Conservation (phyloP, 2,329 filamentous ascomycete species). For the Trichoderma afroharzianum region DNA sequence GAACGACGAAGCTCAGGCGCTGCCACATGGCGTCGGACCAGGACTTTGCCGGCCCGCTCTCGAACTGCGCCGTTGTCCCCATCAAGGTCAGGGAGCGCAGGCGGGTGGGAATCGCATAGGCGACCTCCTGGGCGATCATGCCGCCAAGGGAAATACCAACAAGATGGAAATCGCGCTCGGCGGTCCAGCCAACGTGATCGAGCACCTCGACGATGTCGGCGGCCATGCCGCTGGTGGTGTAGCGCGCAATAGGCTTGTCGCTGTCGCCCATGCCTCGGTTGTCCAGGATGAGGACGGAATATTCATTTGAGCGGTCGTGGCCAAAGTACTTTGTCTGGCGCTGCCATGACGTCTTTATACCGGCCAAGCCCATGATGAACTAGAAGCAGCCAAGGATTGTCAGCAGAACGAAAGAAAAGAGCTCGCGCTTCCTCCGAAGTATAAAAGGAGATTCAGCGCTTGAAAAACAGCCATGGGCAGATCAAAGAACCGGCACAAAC, state of each 20-base stretch:
- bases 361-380: conserved; percentile 80
- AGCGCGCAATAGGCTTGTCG: conserved; percentile 72
- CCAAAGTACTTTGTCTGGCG: conserved; percentile 80
- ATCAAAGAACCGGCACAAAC: conserved; percentile 26
- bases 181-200: conserved; percentile 66
- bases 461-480: background rate
- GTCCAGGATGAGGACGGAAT: conserved; percentile 74
- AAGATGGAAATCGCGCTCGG: conserved; percentile 55
- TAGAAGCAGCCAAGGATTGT: conserved; percentile 33
- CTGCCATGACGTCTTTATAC: conserved; percentile 68
- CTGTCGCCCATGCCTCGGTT: conserved; percentile 82
- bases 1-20: conserved; percentile 57
- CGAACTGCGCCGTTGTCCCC: conserved; percentile 58
- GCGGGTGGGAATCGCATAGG: conserved; percentile 48
- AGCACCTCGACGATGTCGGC: conserved; percentile 68
- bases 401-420: background rate
- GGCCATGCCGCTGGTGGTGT: conserved; percentile 83
- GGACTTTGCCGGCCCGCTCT: conserved; percentile 51
- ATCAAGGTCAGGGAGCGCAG: conserved; percentile 57
- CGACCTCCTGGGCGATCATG: conserved; percentile 87
- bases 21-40: conserved; percentile 62
- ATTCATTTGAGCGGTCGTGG: conserved; percentile 62
- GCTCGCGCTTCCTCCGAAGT: background rate
- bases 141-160: conserved; percentile 81
- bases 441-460: background rate